Evolutionary conservation across 2,329 filamentous ascomycete species (phyloP).

Genomic region (Metarhizium album): DNA sequence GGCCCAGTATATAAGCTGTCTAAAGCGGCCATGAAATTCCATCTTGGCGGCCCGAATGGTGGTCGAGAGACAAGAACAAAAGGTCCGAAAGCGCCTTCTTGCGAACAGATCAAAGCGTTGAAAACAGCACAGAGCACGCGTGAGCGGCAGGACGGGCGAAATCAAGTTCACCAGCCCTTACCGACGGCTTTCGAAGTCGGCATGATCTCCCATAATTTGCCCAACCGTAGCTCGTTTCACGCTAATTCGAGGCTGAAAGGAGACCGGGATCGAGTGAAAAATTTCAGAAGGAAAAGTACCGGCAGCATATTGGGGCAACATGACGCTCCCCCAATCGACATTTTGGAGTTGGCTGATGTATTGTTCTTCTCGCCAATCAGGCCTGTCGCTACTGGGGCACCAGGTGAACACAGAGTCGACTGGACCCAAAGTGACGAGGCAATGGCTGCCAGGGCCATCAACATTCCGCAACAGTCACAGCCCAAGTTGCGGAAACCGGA

Average conservation of each 20-base stretch:
- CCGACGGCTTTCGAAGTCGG: constrained; percentile 26
- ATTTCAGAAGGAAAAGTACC: constrained; percentile 26
- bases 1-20: constrained; percentile 32
- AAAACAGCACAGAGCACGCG: constrained; percentile 27
- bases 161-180: constrained; percentile 29
- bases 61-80: constrained; percentile 10
- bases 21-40: constrained; percentile 29
- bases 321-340: constrained; percentile 5
- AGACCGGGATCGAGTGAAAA: constrained; percentile 7
- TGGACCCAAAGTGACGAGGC: constrained; percentile 49
- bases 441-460: background rate
- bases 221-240: constrained; percentile 22
- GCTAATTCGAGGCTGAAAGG: constrained; percentile 11
- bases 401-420: constrained; percentile 35
- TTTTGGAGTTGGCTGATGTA: constrained; percentile 3
- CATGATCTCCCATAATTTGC: constrained; percentile 10
- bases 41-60: constrained; percentile 22
- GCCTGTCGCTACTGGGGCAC: constrained; percentile 5
- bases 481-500: constrained; percentile 32
- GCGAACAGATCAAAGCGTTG: constrained; percentile 25
- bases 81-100: constrained; percentile 20
- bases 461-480: constrained; percentile 4
- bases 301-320: constrained; percentile 20
- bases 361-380: constrained; percentile 2
- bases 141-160: constrained; percentile 28